Evolutionary conservation across 768 basidiomycete genomes (phyloP), one percentile per base, ranked within the genome.

Genomic region (Naganishia onofrii): DNA sequence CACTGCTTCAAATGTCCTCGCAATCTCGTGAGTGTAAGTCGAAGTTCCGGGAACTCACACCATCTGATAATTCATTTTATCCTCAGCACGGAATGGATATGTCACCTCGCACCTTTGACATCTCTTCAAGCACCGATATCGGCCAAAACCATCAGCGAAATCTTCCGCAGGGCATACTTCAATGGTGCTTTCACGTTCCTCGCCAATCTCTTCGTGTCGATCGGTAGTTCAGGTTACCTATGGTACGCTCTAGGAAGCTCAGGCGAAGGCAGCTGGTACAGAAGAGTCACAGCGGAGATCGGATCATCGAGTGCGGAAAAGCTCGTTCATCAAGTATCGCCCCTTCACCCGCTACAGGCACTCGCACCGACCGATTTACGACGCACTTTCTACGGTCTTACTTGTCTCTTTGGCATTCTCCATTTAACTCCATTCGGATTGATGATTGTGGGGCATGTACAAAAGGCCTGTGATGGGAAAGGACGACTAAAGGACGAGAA

Each of bases 111-210:
- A 10, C 71, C 71, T 5, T 42, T 72, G 31, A 42, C 71, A 0
- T 63, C 46, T 0, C 71, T 72, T 21, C 51, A 58, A 44, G 26
- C 57, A 9, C 71, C 71, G 36, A 72, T 72, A 51, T 44, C 67
- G n/a, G 58, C 67, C 2, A 66, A 51, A 38, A 69, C 71, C 29
- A 34, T 72, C 44, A 64, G 58, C 42, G 71, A 72, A 63, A 46
- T 72, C 12, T 72, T 72, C 51, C 32, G 67, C 38, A 29, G 67
- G 13, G 23, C 67, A 42, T 72, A 72, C 31, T 38, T 57, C 42
- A 72, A 72, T 38, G 71, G 71, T 2, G 71, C 71, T 6, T 68
- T 57, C 36, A 72, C 71, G 3, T 72, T 72, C 42, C 65, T 72
- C 34, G 57, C 32, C 67, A 68, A 68, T 38, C 67, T 72, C 21